Evolutionary conservation across 257 asterid species (phyloP).

Genomic region (Ilex aquifolium): DNA sequence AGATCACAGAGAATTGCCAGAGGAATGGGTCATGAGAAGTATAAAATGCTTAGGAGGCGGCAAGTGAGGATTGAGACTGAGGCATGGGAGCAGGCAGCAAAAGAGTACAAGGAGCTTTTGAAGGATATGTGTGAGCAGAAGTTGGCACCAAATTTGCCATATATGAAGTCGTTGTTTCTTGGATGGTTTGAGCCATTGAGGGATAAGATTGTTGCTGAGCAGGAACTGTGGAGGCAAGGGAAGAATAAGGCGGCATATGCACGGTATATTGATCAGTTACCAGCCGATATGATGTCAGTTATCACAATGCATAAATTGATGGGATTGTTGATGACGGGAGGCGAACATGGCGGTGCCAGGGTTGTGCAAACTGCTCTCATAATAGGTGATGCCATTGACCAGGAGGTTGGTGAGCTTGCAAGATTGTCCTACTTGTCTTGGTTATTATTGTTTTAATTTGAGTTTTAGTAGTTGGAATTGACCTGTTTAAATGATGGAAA

Average conservation of each 20-base stretch:
- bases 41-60: slow-evolving; percentile 45
- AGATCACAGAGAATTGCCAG: slow-evolving; percentile 22
- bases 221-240: slow-evolving; percentile 55
- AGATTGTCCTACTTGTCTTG: background rate
- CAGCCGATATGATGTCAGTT: slow-evolving; percentile 91
- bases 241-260: slow-evolving; percentile 47
- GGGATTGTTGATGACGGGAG: slow-evolving; percentile 72
- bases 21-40: slow-evolving; percentile 44
- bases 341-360: slow-evolving; percentile 61
- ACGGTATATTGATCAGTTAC: slow-evolving; percentile 57
- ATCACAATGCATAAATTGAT: slow-evolving; percentile 83
- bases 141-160: slow-evolving; percentile 90
- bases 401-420: slow-evolving; percentile 60
- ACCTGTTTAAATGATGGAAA: background rate
- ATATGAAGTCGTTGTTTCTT: slow-evolving; percentile 69
- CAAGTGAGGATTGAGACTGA: slow-evolving; percentile 78
- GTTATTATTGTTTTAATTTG: background rate
- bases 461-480: background rate
- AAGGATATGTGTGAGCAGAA: slow-evolving; percentile 80
- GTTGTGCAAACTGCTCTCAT: slow-evolving; percentile 69
- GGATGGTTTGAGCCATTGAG: slow-evolving; percentile 95
- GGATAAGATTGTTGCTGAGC: slow-evolving; percentile 63
- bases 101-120: slow-evolving; percentile 71
- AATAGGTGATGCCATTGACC: slow-evolving; percentile 82
- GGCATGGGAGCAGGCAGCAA: slow-evolving; percentile 83